Base-by-base conservation (phyloP, 2,329 filamentous ascomycete species). In the Talaromyces sp. region DNA sequence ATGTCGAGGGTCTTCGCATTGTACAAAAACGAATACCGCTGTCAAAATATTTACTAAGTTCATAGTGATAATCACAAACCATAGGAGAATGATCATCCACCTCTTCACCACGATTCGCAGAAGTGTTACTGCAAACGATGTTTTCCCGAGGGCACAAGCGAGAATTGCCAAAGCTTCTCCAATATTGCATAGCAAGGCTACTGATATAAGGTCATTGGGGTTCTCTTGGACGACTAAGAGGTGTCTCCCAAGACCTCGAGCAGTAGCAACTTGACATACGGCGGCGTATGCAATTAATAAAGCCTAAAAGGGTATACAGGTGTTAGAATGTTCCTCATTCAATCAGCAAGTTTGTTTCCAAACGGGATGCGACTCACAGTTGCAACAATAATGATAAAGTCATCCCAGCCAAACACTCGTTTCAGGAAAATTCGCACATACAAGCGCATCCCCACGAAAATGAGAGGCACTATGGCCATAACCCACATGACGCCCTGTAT, bases 111-210 rank as follows among this genome's bases (percentile, higher is more conserved):
- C 70, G 3, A 77, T 60, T 0, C 74, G 68, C 7, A 75, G 55
- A 7, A 77, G 53, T 39, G 76, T 76, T 8, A 75, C 62, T 0
- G 70, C 74, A 1, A 77, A 66, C 0, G 74, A 75, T 41, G 62
- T 65, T 22, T 77, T 77, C 0, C 74, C 69, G 1, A 71, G 52
- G 2, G 69, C 70, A 58, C 74, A 77, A 10, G 72, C 73, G 14
- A 74, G 55, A n/a, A 77, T 65, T 2, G 70, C 69, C 22, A 77
- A 69, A 1, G 62, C 68, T 65, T 57, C 62, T 65, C 20, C 72
- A 39, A 63, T 61, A 17, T 61, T 52, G 30, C 58, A 62, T n/a
- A 63, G 45, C 14, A 60, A 48, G 4, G 53, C 56, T 9, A 60
- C 57, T 3, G 54, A 14, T 4, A 60, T 58, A n/a, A 60, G 43